Base-by-base conservation (phyloP, 31 red algal species). In the Endocladia muricata region DNA sequence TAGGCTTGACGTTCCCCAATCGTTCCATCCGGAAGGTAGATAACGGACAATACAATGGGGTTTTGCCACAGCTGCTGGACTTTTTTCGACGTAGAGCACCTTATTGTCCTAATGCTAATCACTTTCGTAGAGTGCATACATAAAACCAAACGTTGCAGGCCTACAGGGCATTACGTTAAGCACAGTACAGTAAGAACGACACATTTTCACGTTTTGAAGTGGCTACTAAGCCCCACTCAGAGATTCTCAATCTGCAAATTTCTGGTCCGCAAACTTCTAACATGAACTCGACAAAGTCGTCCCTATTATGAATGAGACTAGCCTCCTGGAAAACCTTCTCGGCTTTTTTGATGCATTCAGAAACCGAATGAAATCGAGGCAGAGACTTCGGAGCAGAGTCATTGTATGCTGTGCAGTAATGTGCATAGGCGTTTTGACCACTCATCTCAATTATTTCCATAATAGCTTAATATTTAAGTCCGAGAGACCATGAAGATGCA, bases 381-480 rank as follows among this genome's bases (percentile, higher is more conserved):
- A 69, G 25, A 37, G 0, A 28, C 15, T 9, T 13, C 13, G 65
- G 65, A 69, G 65, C 65, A 41, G 15, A 69, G 25, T 69, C 65
- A 26, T 41, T 69, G 26, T 69, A 69, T 6, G 26, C 25, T 21
- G 26, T 36, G 25, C 65, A 69, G 11, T 69, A 69, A 25, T 69
- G 36, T 36, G 26, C 25, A 25, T 69, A 69, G 0, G 36, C 36
- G 0, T 69, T 9, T 13, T 22, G 41, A 19, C 0, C 65, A 0
- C 26, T 69, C 65, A 69, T 69, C 36, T 69, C 33, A 22, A 69
- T 41, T 41, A 69, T 69, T 41, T 41, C 36, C 65, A 69, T 69
- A 41, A 69, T 69, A 19, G 11, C 17, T 0, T 69, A 28, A 69
- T 69, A 28, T 9, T 36, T 11, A 41, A 69, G 65, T 7, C 36